Base-by-base conservation (phyloP, 495 filamentous ascomycete species). In the Penicillium argentinense region DNA sequence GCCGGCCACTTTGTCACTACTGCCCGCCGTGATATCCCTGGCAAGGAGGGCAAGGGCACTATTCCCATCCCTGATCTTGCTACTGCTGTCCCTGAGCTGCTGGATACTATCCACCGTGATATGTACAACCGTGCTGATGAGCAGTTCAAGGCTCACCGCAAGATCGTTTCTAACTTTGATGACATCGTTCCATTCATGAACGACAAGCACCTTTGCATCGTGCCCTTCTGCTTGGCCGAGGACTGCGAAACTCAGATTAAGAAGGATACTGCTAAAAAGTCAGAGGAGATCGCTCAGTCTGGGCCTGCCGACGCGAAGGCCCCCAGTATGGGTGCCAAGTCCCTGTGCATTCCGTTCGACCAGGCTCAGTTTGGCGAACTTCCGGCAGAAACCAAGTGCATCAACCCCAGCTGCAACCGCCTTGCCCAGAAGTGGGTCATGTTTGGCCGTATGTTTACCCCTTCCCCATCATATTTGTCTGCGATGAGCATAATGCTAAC, bases 261-360 rank as follows among this genome's bases (percentile, higher is more conserved):
- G 77, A 89, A 95, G 33, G 68, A 85, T 64, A 93, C 87, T 51
- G 86, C 83, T 17, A 80, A 86, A 40, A 86, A 81, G 60, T 75
- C 76, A 11, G 81, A 84, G 57, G 81, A 86, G 42, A 74, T 36
- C 9, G 18, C 33, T 5, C 33, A 79, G 13, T 74, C 78, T 28
- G 86, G 84, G 39, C 80, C 88, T 9, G 83, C 89, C 53, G 88
- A 91, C 58, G 77, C 86, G 55, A 84, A 82, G 58, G 87, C 87
- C 14, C 93, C 95, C 36, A 85, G 82, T 52, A 97, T 97, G 95
- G 93, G 93, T 49, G 95, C 93, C 59, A 98, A 98, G 82, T 87
- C 83, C 50, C 76, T 98, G 58, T 98, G 93, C 67, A 97, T 98
- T 76, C 93, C 95, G 16, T 96, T 96, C 61, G 88, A 97, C 53